These are phyloP conservation scores for Guyanaporus albipodus DNA, from an alignment of 768 basidiomycete species.

Conservation along the genomic window DNA sequence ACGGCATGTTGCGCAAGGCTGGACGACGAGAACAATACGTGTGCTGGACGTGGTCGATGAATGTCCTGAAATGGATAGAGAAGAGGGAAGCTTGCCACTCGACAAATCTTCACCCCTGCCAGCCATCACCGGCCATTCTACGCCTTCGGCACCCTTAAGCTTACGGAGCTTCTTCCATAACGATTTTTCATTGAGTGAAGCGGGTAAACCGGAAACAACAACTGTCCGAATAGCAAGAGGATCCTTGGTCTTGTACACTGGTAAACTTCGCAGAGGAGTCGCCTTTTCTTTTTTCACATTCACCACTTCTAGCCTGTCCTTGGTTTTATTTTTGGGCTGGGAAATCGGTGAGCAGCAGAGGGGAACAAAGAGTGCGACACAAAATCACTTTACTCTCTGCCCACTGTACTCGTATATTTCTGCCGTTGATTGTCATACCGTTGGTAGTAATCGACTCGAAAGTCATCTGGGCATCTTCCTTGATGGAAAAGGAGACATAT, in stretches of 20 bases:
- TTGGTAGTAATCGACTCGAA: conserved; percentile 62
- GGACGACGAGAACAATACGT: conserved; percentile 70
- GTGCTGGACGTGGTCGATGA: conserved; percentile 41
- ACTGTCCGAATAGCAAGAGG: conserved; percentile 82
- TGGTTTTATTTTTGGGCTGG: conserved; percentile 41
- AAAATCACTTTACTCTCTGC: conserved; percentile 66
- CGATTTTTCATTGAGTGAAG: conserved; percentile 54
- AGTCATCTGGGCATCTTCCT: conserved; percentile 81
- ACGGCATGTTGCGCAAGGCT: conserved; percentile 67
- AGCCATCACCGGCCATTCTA: conserved; percentile 61
- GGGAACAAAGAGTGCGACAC: background rate
- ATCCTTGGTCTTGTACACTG: conserved; percentile 46
- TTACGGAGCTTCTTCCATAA: conserved; percentile 90
- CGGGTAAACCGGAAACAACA: conserved; percentile 69
- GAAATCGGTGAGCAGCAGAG: background rate
- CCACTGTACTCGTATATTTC: conserved; percentile 74
- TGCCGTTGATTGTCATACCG: conserved; percentile 60
- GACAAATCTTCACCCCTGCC: conserved; percentile 44
- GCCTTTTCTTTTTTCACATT: conserved; percentile 39
- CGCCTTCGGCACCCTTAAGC: conserved; percentile 67
- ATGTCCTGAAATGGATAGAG: background rate
- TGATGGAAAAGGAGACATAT: conserved; percentile 88
- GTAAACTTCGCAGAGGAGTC: conserved; percentile 32
- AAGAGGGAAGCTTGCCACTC: conserved; percentile 38
- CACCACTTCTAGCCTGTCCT: conserved; percentile 31